Evolutionary conservation across 164 flowering plant genomes (phyloP).

Genomic region (Berberis vulgaris): DNA sequence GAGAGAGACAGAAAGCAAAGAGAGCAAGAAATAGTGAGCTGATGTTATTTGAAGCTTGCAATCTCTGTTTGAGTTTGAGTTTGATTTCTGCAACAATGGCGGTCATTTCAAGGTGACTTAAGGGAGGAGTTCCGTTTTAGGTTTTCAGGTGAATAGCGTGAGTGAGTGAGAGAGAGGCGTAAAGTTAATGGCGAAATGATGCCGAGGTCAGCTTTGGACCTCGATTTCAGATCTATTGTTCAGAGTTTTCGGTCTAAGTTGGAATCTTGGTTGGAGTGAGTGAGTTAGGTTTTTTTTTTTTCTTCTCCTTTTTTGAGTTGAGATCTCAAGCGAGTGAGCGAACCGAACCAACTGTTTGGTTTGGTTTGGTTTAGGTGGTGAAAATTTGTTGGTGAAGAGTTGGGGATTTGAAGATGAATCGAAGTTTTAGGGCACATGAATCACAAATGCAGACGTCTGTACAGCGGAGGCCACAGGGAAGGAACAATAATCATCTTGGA

Average conservation of each 20-base stretch:
- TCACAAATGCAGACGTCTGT: slow-evolving; percentile 47
- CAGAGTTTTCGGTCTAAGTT: too few species aligned
- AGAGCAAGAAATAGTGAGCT: not conserved
- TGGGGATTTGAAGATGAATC: slow-evolving; percentile 48
- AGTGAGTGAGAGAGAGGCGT: too few species aligned
- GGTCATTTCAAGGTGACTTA: not conserved
- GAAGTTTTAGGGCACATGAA: slow-evolving; percentile 79
- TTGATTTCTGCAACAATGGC: not conserved
- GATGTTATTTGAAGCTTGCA: not conserved
- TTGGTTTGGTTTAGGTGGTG: not conserved
- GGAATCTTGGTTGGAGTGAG: not conserved
- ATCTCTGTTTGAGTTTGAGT: too few species aligned
- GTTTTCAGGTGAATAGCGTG: not conserved
- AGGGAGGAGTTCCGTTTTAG: not conserved
- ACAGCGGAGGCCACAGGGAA: slow-evolving; percentile 42
- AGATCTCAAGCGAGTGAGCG: too few species aligned
- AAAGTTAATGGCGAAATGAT: too few species aligned
- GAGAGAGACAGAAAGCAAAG: not conserved
- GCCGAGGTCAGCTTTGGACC: slow-evolving; percentile 7
- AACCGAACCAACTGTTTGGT: too few species aligned
- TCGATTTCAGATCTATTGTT: slow-evolving; percentile 23
- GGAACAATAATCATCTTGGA: slow-evolving; percentile 16
- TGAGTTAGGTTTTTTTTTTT: slow-evolving; percentile 4
- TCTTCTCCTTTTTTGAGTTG: not conserved
- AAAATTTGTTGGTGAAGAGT: not conserved